phyloP scores from a whole-genome alignment of 257 asterid species.

The Gynochthodes officinalis region DNA sequence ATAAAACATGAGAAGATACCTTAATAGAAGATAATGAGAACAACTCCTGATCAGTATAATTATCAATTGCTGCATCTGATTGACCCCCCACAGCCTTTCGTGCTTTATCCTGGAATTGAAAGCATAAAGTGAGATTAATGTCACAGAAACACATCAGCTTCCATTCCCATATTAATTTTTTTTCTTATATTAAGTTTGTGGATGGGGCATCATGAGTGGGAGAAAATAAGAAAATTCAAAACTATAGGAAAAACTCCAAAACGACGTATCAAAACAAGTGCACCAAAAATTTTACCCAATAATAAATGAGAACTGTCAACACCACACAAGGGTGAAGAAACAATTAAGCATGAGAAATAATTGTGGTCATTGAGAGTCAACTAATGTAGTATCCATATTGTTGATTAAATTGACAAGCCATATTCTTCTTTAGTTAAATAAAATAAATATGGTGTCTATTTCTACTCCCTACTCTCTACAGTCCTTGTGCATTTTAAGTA shows the following conservation, averaged over 20 bases:
- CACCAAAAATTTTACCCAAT: neutral
- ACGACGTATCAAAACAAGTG: neutral
- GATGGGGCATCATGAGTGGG: neutral
- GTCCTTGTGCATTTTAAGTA: neutral
- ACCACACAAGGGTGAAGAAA: neutral
- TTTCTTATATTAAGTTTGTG: neutral
- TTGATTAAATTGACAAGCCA: neutral
- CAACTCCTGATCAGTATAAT: conserved; percentile 71
- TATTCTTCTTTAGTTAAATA: neutral
- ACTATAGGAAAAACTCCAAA: neutral
- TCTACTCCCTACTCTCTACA: neutral
- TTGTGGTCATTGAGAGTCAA: neutral
- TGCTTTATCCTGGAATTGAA: conserved; percentile 67
- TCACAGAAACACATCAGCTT: conserved; percentile 6
- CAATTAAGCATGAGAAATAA: neutral
- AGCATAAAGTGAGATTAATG: conserved; percentile 11
- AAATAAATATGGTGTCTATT: neutral
- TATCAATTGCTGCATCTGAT: conserved; percentile 66
- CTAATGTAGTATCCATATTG: too few species aligned
- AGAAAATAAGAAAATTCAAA: neutral
- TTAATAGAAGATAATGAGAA: conserved; percentile 71
- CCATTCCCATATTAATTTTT: neutral
- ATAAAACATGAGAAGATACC: conserved; percentile 35
- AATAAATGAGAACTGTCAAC: neutral
- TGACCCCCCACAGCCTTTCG: conserved; percentile 81